Evolutionary conservation across 2,329 filamentous ascomycete species (phyloP), one percentile per base, ranked within the genome.

Genomic region (Ceratocystis colombiana): DNA sequence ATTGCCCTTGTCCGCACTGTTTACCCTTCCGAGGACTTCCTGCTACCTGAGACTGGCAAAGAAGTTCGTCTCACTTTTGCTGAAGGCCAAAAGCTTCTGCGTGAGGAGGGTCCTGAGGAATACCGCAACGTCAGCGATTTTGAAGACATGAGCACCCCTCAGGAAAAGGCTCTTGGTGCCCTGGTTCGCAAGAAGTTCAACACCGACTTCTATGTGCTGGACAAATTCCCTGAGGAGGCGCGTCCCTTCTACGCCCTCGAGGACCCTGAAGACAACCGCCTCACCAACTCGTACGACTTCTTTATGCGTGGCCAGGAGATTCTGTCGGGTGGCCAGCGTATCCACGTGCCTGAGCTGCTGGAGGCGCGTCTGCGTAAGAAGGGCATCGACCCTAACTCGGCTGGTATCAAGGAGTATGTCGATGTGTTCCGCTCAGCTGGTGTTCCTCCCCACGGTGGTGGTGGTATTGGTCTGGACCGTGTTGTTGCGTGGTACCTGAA

Each of bases 221-320:
- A 97, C 80, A 94, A 97, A 77, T 99, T 96, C 81, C 94, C 94
- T 57, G 86, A 94, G 75, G 80, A 81, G 46, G 89, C 94, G 22
- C 85, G 94, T 37, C 93, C 93, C 4, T 96, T 96, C 77, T 97
- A 96, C 77, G 91, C 93, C 69, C 90, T 93, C 79, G 85, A 89
- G 65, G 88, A 89, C 73, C 83, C 84, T 2, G 78, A 82, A 55
- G 83, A 88, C 71, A 80, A 83, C 66, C 79, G 80, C 45, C 82
- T 90, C 69, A 89, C 83, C 10, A 86, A 86, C 70, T 82, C 83
- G 12, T 86, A 81, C 71, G 91, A 96, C 76, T 90, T 96, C 72
- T 96, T 96, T 79, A 86, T 96, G 74, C 86, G 93, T 67, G 90
- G 90, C 2, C 92, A 97, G 76, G 93, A 96, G 76, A 93, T 96